phyloP scores from a whole-genome alignment of 2,329 filamentous ascomycete genomes.

The Daldinia sp. region DNA sequence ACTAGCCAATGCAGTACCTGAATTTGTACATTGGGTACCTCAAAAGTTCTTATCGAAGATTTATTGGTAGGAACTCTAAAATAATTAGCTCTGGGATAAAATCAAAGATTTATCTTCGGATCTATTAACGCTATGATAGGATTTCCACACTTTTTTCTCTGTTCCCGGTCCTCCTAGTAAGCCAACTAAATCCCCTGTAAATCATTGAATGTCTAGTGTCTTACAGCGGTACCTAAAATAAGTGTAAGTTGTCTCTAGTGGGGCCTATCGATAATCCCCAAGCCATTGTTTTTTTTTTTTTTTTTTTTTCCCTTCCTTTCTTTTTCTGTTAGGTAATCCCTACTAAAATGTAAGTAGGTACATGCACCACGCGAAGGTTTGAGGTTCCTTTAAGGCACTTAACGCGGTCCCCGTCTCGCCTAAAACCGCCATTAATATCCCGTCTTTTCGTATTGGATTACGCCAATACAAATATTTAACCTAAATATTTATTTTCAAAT shows the following conservation, averaged over 20 bases:
- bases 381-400: conserved; percentile 22
- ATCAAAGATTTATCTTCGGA: not conserved
- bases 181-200: not conserved
- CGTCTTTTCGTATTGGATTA: conserved; percentile 1
- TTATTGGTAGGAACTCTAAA: not conserved
- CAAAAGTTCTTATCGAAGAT: not conserved
- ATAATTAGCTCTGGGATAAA: not conserved
- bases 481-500: not conserved
- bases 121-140: not conserved
- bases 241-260: conserved; percentile 24
- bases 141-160: not conserved
- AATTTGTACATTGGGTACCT: conserved; percentile 13
- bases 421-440: conserved; percentile 6
- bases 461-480: not conserved
- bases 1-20: conserved; percentile 37
- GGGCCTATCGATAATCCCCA: conserved; percentile 34
- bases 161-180: not conserved
- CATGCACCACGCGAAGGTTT: conserved; percentile 29
- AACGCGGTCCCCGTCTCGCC: conserved; percentile 30
- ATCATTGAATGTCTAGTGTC: not conserved
- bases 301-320: conserved; percentile 12
- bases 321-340: conserved; percentile 7
- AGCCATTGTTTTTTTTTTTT: conserved; percentile 5
- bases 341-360: not conserved
- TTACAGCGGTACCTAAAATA: conserved; percentile 9